Percentiles rank a stretch among this genome's conserved stretches.
These are phyloP conservation scores for Turnera subulata DNA, from an alignment of 345 rosid species.

Conservation along the genomic window DNA sequence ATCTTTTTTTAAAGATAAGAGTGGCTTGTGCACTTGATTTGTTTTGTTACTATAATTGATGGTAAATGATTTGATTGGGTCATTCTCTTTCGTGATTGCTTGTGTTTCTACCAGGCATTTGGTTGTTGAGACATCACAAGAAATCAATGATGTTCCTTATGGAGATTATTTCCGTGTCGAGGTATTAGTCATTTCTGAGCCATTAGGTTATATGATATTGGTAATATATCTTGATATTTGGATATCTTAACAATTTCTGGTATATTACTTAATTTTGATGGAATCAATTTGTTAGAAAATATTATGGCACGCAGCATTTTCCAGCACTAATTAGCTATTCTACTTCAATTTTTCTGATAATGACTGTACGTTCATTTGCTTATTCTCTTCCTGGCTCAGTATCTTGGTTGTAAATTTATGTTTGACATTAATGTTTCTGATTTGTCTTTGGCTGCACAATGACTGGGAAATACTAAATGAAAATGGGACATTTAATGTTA, in stretches of 20 bases:
- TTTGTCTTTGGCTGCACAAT: too few species aligned
- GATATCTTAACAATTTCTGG: neutral
- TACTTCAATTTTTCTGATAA: too few species aligned
- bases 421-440: too few species aligned
- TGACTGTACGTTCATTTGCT: too few species aligned
- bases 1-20: too few species aligned
- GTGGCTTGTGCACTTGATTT: neutral
- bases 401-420: too few species aligned
- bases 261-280: neutral
- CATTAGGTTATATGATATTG: neutral
- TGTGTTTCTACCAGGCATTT: conserved; percentile 54
- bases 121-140: conserved; percentile 83
- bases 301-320: too few species aligned
- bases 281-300: neutral
- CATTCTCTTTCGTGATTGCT: conserved; percentile 13
- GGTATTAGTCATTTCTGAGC: conserved; percentile 44
- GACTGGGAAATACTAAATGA: too few species aligned
- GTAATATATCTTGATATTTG: neutral
- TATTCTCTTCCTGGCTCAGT: too few species aligned
- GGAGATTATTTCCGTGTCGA: conserved; percentile 87
- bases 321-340: too few species aligned
- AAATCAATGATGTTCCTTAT: conserved; percentile 73
- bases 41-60: neutral
- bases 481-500: too few species aligned
- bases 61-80: conserved; percentile 1